A percentile compares a stretch with the other conserved stretches of the same genome.
Conservation (phyloP, 352 stramenopile species). For the Phytophthora sp. region DNA sequence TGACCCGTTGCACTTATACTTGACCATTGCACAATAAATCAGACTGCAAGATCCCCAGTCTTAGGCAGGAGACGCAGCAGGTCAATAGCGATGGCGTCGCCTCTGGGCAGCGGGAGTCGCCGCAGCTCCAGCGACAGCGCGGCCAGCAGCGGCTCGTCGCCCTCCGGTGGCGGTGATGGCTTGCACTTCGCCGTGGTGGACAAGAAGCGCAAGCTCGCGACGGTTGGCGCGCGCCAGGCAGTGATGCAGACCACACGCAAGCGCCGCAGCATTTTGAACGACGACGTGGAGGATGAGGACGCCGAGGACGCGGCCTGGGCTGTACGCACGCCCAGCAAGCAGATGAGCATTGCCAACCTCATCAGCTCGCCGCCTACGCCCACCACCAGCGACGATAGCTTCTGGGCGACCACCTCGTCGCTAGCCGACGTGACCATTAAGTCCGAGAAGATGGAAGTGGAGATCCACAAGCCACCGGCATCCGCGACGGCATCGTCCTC, state of each 20-base stretch:
- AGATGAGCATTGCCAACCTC: slow-evolving; percentile 51
- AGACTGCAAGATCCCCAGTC: slow-evolving; percentile 37
- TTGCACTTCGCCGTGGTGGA: slow-evolving; percentile 14
- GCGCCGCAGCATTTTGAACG: slow-evolving; percentile 35
- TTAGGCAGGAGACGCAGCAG: slow-evolving; percentile 22
- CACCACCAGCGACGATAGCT: slow-evolving; percentile 35
- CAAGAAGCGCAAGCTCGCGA: slow-evolving; percentile 40
- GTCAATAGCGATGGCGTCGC: slow-evolving; percentile 31
- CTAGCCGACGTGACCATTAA: slow-evolving; percentile 37
- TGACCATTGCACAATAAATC: slow-evolving; percentile 29
- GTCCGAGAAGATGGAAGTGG: slow-evolving; percentile 27
- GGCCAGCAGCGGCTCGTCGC: slow-evolving; percentile 17
- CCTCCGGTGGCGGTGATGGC: neutral
- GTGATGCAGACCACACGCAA: slow-evolving; percentile 22
- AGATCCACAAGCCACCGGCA: slow-evolving; percentile 2
- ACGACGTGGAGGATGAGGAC: slow-evolving; percentile 24
- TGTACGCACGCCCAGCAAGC: slow-evolving; percentile 26
- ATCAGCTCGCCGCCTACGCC: slow-evolving; percentile 42
- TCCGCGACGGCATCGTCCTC: slow-evolving; percentile 14
- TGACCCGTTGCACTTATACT: slow-evolving; percentile 10
- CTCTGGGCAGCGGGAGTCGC: slow-evolving; percentile 27
- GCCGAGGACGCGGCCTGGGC: slow-evolving; percentile 18
- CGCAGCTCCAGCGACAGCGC: slow-evolving; percentile 27
- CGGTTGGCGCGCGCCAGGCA: slow-evolving; percentile 5
- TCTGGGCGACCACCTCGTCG: slow-evolving; percentile 30